phyloP scores from a whole-genome alignment of 768 basidiomycete species.

The Rhodotorula diobovata region DNA sequence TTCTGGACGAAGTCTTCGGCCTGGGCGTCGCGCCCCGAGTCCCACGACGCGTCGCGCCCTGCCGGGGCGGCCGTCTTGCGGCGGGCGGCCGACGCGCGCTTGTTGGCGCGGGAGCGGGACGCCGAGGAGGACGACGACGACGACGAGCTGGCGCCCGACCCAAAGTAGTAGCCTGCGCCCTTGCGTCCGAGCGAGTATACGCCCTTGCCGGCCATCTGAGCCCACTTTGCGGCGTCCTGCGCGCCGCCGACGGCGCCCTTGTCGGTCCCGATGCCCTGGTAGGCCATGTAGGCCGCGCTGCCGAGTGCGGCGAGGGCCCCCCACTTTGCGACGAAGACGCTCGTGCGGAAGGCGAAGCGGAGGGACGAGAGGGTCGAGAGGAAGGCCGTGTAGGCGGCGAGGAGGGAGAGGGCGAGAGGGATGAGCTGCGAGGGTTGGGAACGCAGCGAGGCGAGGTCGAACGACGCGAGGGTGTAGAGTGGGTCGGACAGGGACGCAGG shows the following conservation, averaged over 20 bases:
- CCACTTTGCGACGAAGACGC: conserved; percentile 32
- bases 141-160: not conserved
- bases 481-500: conserved; percentile 24
- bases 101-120: conserved; percentile 8
- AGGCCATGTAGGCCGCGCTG: conserved; percentile 10
- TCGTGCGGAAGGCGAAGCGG: conserved; percentile 24
- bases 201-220: not conserved
- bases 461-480: conserved; percentile 14
- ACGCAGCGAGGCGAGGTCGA: conserved; percentile 7
- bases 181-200: conserved; percentile 14
- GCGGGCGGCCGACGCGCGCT: not conserved
- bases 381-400: conserved; percentile 35
- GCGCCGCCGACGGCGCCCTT: conserved; percentile 18
- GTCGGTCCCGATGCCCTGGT: conserved; percentile 18
- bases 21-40: conserved; percentile 1
- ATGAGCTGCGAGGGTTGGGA: conserved; percentile 28
- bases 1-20: conserved; percentile 23
- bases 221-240: conserved; percentile 4
- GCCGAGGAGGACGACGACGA: no score
- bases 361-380: conserved; percentile 26
- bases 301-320: conserved; percentile 20
- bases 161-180: conserved; percentile 25
- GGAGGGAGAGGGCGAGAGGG: conserved; percentile 31
- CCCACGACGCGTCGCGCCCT: not conserved
- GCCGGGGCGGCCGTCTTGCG: conserved; percentile 11